Conservation (phyloP, 768 basidiomycete species). For the Psilocybe azurescens region DNA sequence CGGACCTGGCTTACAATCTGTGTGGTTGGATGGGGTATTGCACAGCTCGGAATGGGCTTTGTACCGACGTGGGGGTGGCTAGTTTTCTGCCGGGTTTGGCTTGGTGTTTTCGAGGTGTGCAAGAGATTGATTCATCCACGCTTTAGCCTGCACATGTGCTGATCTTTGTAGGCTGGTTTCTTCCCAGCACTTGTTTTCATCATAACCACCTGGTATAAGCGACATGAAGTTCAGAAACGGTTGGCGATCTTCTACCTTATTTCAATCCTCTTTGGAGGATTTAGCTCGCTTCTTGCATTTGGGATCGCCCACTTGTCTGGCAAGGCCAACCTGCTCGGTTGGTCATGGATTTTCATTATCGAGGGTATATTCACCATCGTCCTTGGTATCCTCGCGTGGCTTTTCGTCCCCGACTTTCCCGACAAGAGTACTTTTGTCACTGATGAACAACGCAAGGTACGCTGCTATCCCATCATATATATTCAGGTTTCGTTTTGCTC, state of each 20-base stretch:
- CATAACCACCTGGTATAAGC: constrained; percentile 47
- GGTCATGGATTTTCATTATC: constrained; percentile 42
- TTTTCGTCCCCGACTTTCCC: constrained; percentile 41
- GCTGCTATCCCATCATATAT: background rate
- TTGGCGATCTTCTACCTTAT: constrained; percentile 26
- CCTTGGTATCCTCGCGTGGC: constrained; percentile 32
- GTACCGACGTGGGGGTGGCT: constrained; percentile 33
- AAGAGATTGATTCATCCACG: constrained; percentile 21
- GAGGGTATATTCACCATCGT: constrained; percentile 37
- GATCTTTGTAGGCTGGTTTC: constrained; percentile 40
- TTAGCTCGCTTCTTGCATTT: constrained; percentile 30
- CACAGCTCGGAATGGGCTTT: constrained; percentile 38
- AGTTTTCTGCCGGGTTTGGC: constrained; percentile 30
- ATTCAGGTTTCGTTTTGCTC: background rate
- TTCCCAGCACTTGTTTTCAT: constrained; percentile 48
- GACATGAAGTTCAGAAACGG: constrained; percentile 48
- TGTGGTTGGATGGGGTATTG: constrained; percentile 33
- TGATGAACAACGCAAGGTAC: constrained; percentile 38
- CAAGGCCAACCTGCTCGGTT: constrained; percentile 32
- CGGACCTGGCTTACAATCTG: constrained; percentile 32
- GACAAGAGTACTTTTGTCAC: constrained; percentile 39
- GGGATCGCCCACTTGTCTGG: constrained; percentile 32
- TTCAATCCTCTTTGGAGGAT: constrained; percentile 21
- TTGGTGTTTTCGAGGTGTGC: constrained; percentile 36
- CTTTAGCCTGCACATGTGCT: background rate